Percentiles rank a stretch among this genome's conserved stretches.
These are phyloP conservation scores for Cyphellophora attinorum DNA, from an alignment of 2,329 filamentous ascomycete genomes.

Conservation along the genomic window DNA sequence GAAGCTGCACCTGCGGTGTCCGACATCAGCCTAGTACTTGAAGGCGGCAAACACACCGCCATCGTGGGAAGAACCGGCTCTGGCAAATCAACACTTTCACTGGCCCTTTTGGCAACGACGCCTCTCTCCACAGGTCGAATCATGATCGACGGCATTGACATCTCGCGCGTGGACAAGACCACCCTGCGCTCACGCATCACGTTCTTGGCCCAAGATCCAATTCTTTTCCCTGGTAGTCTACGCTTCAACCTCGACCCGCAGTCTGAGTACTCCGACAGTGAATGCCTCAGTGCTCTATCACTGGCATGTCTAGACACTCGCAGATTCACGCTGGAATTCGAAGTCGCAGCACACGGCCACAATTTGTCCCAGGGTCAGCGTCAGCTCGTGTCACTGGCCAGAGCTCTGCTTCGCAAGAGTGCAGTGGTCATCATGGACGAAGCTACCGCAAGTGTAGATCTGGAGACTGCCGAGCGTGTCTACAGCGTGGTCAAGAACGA, in stretches of 20 bases:
- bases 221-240: constrained; percentile 54
- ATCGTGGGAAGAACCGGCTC: constrained; percentile 71
- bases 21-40: constrained; percentile 62
- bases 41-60: constrained; percentile 67
- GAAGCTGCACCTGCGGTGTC: constrained; percentile 64
- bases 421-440: constrained; percentile 57
- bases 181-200: constrained; percentile 53
- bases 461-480: constrained; percentile 48
- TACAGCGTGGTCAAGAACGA: constrained; percentile 47
- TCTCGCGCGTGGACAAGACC: constrained; percentile 49
- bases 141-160: constrained; percentile 51
- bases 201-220: constrained; percentile 58
- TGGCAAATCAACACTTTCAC: constrained; percentile 69
- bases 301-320: constrained; percentile 39
- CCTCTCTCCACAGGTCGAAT: constrained; percentile 46
- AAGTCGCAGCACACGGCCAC: constrained; percentile 50
- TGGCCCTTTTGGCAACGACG: constrained; percentile 48
- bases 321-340: constrained; percentile 44
- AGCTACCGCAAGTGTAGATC: constrained; percentile 56
- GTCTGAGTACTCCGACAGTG: constrained; percentile 44
- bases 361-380: constrained; percentile 57
- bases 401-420: constrained; percentile 53
- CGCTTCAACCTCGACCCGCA: constrained; percentile 55
- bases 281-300: constrained; percentile 43
- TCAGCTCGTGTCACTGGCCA: constrained; percentile 54